Evolutionary conservation across 306 rosid genomes (phyloP), one percentile per base, ranked within the genome.

Genomic region (Medicago arabica): DNA sequence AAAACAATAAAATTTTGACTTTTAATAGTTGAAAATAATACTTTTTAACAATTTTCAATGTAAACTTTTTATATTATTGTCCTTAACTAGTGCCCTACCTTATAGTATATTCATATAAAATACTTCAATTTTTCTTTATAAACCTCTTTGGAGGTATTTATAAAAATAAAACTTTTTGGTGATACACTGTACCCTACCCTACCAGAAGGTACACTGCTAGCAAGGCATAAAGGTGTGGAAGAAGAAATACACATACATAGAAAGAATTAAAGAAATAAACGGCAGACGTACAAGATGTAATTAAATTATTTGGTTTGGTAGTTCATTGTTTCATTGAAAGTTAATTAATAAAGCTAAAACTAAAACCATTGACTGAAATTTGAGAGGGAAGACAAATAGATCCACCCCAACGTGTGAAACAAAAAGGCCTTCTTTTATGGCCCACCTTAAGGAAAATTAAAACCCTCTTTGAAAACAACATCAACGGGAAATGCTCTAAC

Each of bases 321-420:
- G 53, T 66, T 36, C 41, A 66, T 66, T 61, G 16, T 4, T 28
- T 28, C 31, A 81, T 43, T 23, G 25, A 72, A 71, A 53, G 54
- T 50, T 75, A 53, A 60, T 60, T 77, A 60, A 60, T 60, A 31
- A 7, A 7, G 12, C 67, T 31, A 60, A 60, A 61, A 65, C 79
- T 40, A 82, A 83, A 76, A 72, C 58, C 89, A 78, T 79, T 66
- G 83, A 88, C 87, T 78, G 75, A 15, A 77, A 78, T 62, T 59
- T 17, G 80, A 10, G 65, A 50, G 72, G 79, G 80, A 86, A 78
- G 87, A 86, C 92, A 87, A 81, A 81, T 59, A 61, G 85, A 84
- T 84, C 79, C 85, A 49, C 86, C 80, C 90, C 92, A 87, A 87
- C 75, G 87, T 84, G 89, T 84, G 93, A 89, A 87, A 91, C 92